These are phyloP conservation scores for Aspergillus bertholletiae DNA, from an alignment of 495 filamentous ascomycete genomes.

Conservation along the genomic window DNA sequence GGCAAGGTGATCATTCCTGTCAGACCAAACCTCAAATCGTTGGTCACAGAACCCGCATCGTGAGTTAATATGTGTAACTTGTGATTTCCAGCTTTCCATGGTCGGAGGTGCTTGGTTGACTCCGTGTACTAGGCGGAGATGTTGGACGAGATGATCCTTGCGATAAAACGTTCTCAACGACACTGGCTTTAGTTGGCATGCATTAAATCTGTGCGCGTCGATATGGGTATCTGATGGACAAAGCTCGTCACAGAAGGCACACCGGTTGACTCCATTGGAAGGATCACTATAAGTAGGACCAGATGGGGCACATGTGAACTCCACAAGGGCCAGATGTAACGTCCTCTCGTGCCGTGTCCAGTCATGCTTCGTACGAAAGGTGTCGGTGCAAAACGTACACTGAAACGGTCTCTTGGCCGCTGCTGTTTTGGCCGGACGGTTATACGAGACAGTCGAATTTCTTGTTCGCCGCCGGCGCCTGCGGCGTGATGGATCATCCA, in stretches of 20 bases:
- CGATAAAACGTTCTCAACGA: too few relatives aligned
- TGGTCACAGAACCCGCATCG: slow-evolving; percentile 64
- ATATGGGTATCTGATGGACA: slow-evolving; percentile 18
- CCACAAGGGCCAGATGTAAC: slow-evolving; percentile 67
- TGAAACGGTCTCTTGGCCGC: slow-evolving; percentile 44
- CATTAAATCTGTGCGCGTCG: slow-evolving; percentile 52
- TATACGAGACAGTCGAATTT: slow-evolving; percentile 14
- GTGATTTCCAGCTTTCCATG: slow-evolving; percentile 67
- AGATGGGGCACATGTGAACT: slow-evolving; percentile 67
- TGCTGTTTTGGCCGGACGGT: too few relatives aligned
- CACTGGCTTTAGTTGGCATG: too few relatives aligned
- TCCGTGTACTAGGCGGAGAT: slow-evolving; percentile 66
- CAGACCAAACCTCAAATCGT: slow-evolving; percentile 55
- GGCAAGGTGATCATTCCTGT: slow-evolving; percentile 58
- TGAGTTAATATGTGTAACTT: slow-evolving; percentile 56
- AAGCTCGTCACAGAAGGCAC: slow-evolving; percentile 17
- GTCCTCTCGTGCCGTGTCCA: slow-evolving; percentile 80
- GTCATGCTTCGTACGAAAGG: slow-evolving; percentile 74
- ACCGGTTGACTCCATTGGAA: background rate
- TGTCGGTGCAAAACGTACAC: slow-evolving; percentile 79
- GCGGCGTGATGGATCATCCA: background rate
- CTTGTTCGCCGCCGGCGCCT: slow-evolving; percentile 2
- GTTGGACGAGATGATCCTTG: slow-evolving; percentile 81
- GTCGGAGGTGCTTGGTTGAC: slow-evolving; percentile 47
- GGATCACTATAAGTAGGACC: slow-evolving; percentile 29